Evolutionary conservation across 2,329 filamentous ascomycete genomes (phyloP), one percentile per base, ranked within the genome.

Genomic region (Malbranchea cinnamomea): DNA sequence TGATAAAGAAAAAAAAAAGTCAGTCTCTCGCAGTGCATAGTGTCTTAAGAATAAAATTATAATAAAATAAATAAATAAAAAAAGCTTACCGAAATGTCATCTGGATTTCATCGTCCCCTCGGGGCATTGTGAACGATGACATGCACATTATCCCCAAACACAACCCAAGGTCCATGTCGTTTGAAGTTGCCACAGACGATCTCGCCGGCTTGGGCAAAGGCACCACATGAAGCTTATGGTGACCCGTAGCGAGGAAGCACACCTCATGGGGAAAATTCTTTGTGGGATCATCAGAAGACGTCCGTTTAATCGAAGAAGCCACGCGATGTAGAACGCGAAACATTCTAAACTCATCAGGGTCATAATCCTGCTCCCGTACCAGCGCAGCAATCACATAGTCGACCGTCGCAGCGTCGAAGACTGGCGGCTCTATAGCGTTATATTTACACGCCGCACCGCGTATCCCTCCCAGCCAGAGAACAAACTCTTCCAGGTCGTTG

Each of bases 211-310:
- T 77, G 5, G 26, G 26, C 18, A 76, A 46, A n/a, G 74, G 73
- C 26, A 81, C 64, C 28, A 81, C 44, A 52, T 80, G 75, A 19
- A 80, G 55, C 46, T 75, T 77, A 54, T 79, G 73, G 18, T 75
- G 63, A 12, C 76, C 76, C 45, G 81, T 64, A 5, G 69, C 74
- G 37, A 81, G 61, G 45, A 78, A 78, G 50, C 70, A 78, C 14
- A 77, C 67, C 6, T 67, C 71, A 6, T 73, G 71, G 22, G 66
- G 65, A 16, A 74, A 52, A n/a, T n/a, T n/a, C 44, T 78, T 79
- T 28, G 70, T 63, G 24, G 79, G 49, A 41, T 80, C 75, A 35
- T 80, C 76, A 10, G 68, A 67, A 5, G 75, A 76, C 3, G 71
- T 65, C 31, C 68, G 59, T 50, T 74, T 75, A 39, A 60, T 59